Evolutionary conservation across 2,329 filamentous ascomycete species (phyloP), one percentile per base, ranked within the genome.

Genomic region (Phyllosticta paracitricarpa): DNA sequence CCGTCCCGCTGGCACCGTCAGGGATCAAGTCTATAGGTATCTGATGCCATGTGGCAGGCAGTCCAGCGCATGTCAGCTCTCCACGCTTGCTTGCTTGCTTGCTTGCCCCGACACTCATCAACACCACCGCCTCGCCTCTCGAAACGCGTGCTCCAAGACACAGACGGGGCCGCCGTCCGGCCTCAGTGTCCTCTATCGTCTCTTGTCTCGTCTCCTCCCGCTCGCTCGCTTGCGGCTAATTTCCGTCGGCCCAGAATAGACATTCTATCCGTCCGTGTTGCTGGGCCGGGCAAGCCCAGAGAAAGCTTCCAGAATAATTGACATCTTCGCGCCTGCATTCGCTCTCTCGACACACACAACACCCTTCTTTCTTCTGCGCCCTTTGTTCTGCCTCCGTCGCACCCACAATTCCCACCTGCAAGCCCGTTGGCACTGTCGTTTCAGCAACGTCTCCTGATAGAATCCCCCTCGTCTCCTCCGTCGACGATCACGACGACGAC

Each of bases 1-100:
- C 58, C 58, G 58, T 54, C 58, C 58, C 51, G 58, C 57, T 26
- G 54, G 28, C 52, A 9, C 24, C 30, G 17, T 33, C 58, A 59
- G 58, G 58, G 58, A 59, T 59, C 33, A 52, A 56, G 58, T 53
- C 40, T 48, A 33, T 26, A 12, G 19, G 19, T 22, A 22, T 22
- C 19, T 22, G 19, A 22, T 5, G 33, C 33, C 33, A 40, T 17
- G 14, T 40, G 33, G 33, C 30, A 6, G 30, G 30, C 33, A 8
- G 33, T 40, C 10, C 14, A 4, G 33, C 33, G 19, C 19, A 22
- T 22, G 28, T 30, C 26, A 8, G 4, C 26, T 8, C 26, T 28
- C 26, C 26, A 2, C 7, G 26, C 26, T 28, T 7, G 33, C 33
- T 35, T 5, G 3, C 9, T 1, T 3, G 4, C 4, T n/a, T n/a